Percentiles rank a stretch among this genome's conserved stretches.
Conservation (phyloP, 2,329 filamentous ascomycete species). For the Pseudocercospora pini-densiflorae region DNA sequence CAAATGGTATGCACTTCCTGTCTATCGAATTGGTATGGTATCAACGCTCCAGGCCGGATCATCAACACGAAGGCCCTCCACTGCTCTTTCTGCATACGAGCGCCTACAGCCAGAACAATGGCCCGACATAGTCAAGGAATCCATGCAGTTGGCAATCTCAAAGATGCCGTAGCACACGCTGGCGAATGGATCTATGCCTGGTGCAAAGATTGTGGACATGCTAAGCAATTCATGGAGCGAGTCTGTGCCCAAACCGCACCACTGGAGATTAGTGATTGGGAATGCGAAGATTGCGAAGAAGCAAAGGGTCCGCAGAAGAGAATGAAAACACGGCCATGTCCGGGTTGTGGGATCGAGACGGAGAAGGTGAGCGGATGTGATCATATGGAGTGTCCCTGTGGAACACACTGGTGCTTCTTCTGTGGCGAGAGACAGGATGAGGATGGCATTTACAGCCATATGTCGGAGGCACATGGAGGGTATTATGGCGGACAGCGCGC, state of each 20-base stretch:
- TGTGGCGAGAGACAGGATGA: conserved; percentile 16
- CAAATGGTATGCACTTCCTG: conserved; percentile 17
- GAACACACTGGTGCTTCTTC: conserved; percentile 21
- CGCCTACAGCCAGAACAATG: conserved; percentile 14
- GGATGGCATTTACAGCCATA: conserved; percentile 18
- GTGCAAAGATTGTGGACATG: conserved; percentile 12
- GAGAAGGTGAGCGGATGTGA: conserved; percentile 21
- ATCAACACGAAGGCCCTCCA: conserved; percentile 22
- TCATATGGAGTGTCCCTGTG: conserved; percentile 18
- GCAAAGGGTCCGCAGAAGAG: neutral
- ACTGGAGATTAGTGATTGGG: neutral
- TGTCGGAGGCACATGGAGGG: conserved; percentile 20
- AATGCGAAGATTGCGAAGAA: conserved; percentile 15
- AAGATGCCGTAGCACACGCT: conserved; percentile 8
- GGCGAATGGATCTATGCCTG: conserved; percentile 22
- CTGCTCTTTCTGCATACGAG: conserved; percentile 20
- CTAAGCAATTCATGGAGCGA: conserved; percentile 19
- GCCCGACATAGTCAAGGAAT: conserved; percentile 12
- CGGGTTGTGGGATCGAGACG: conserved; percentile 15
- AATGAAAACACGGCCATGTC: conserved; percentile 7
- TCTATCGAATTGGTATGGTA: conserved; percentile 17
- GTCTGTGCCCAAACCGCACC: conserved; percentile 17
- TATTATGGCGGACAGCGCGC: conserved; percentile 18
- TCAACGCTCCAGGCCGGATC: conserved; percentile 16
- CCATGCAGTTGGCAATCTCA: conserved; percentile 13